Conservation (phyloP, 2,329 filamentous ascomycete species). For the Aspergillus sp. region DNA sequence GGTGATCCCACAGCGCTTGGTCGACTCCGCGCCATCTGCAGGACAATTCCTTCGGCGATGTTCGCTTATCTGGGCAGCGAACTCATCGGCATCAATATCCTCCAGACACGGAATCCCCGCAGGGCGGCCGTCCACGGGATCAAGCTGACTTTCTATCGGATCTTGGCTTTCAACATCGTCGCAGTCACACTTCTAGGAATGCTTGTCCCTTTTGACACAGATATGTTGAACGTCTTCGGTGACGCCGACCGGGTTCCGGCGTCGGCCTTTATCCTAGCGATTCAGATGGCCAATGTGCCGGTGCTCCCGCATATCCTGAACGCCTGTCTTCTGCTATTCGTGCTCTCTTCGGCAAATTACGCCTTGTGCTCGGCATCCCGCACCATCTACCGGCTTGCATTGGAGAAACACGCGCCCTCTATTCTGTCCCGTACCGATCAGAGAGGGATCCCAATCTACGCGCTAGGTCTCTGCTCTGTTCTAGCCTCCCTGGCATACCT, state of each 20-base stretch:
- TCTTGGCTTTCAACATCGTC: constrained; percentile 75
- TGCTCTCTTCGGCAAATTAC: constrained; percentile 74
- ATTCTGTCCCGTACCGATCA: constrained; percentile 70
- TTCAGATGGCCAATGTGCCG: constrained; percentile 61
- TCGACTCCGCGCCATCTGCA: constrained; percentile 64
- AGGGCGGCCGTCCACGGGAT: constrained; percentile 74
- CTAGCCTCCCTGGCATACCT: constrained; percentile 69
- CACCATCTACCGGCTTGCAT: constrained; percentile 69
- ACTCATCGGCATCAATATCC: constrained; percentile 73
- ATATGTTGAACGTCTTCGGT: constrained; percentile 52
- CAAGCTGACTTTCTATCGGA: constrained; percentile 77
- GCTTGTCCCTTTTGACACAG: constrained; percentile 69
- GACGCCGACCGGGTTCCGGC: constrained; percentile 55
- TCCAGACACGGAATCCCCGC: constrained; percentile 75
- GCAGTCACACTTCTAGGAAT: constrained; percentile 73
- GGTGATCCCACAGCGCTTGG: constrained; percentile 47
- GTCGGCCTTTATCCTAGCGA: constrained; percentile 74
- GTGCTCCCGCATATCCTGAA: constrained; percentile 67
- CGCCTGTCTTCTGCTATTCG: constrained; percentile 70
- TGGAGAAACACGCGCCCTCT: constrained; percentile 67
- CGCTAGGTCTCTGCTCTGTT: constrained; percentile 58
- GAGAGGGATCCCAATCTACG: constrained; percentile 67
- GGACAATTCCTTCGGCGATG: constrained; percentile 69
- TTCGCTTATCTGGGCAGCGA: constrained; percentile 79
- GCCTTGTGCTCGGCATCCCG: constrained; percentile 74